Evolutionary conservation across 306 rosid genomes (phyloP).

Genomic region (Corylus heterophylla): DNA sequence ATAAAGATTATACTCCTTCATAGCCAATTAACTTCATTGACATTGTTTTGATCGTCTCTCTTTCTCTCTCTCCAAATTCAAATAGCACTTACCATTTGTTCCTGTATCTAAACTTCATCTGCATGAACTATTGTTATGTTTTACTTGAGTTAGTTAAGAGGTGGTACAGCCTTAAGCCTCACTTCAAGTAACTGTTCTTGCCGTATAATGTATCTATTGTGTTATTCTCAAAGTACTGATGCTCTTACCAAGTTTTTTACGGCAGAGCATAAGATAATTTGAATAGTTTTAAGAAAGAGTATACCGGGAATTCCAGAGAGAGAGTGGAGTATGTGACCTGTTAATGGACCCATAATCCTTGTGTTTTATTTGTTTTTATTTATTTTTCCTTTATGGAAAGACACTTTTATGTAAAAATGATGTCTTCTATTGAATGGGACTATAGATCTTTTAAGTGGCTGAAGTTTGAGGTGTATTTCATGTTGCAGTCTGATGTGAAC

Average conservation of each 20-base stretch:
- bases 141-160: background rate
- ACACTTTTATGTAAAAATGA: background rate
- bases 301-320: background rate
- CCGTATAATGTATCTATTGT: background rate
- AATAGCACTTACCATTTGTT: background rate
- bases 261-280: background rate
- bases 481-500: constrained; percentile 86
- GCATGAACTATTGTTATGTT: background rate
- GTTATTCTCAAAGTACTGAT: background rate
- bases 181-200: background rate
- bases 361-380: background rate
- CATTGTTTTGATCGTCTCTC: background rate
- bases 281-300: background rate
- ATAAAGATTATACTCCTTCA: background rate
- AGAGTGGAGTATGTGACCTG: background rate
- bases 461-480: constrained; percentile 28
- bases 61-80: background rate
- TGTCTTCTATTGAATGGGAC: background rate
- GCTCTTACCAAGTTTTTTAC: background rate
- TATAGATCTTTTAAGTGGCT: background rate
- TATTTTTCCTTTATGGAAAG: background rate
- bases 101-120: background rate
- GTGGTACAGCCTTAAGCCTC: background rate
- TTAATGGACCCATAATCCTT: background rate
- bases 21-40: background rate